Conservation (phyloP, 2,329 filamentous ascomycete genomes). For the Sarocladium oryzae region DNA sequence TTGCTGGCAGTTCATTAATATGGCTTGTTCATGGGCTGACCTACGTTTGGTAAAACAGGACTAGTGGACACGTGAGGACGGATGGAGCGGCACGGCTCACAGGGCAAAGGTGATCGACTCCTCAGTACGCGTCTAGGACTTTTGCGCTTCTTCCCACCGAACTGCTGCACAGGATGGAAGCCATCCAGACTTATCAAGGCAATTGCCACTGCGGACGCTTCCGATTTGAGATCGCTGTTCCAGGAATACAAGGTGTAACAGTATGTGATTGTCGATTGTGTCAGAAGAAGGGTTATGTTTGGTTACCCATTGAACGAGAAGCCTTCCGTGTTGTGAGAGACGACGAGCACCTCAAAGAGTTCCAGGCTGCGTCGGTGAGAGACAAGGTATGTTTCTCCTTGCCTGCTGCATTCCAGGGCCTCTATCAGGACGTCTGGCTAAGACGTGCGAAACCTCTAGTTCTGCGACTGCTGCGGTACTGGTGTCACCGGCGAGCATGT, state of each 20-base stretch:
- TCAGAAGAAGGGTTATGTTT: constrained; percentile 22
- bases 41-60: no score
- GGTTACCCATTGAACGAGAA: constrained; percentile 13
- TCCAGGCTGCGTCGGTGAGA: background rate
- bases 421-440: background rate
- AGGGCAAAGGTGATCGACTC: no score
- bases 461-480: constrained; percentile 22
- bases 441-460: constrained; percentile 14
- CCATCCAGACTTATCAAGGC: constrained; percentile 11
- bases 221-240: constrained; percentile 17
- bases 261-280: constrained; percentile 21
- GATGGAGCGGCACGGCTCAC: no score
- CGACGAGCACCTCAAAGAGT: constrained; percentile 11
- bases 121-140: no score
- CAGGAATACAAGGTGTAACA: constrained; percentile 9
- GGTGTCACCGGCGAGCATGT: constrained; percentile 19
- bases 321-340: constrained; percentile 12
- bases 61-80: no score
- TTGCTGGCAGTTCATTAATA: no score
- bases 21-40: no score
- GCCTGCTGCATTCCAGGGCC: background rate
- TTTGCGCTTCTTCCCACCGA: no score
- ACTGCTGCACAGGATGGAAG: background rate
- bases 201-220: constrained; percentile 25
- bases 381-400: constrained; percentile 13